Base-by-base conservation (phyloP, 2,329 filamentous ascomycete species). In the Clarireedia paspali region DNA sequence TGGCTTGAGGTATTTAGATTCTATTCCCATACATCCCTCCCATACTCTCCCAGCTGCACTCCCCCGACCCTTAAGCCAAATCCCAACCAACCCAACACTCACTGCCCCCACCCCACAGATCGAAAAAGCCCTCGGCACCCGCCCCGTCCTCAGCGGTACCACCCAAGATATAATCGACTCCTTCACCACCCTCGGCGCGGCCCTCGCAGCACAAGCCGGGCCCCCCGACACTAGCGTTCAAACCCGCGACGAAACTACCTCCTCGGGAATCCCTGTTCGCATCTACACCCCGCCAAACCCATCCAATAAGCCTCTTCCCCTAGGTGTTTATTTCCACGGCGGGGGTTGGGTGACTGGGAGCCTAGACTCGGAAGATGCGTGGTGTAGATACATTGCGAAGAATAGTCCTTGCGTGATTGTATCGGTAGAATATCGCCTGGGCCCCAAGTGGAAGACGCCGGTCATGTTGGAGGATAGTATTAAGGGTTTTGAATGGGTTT, bases 331-430 rank as follows among this genome's bases (percentile, higher is more conserved):
- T 64, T 79, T 75, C 62, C 80, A 83, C 60, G 80, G 80, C 4
- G 80, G 80, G 1, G 80, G 80, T 3, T 83, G 79, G 78, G 79
- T 82, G 3, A 62, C 82, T 30, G 80, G 89, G 66, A 44, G 79
- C 79, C 67, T 91, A 84, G 61, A 89, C 70, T 56, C 78, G 0
- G 80, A 83, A 68, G 82, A 83, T 60, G 72, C 74, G 4, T 75
- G 82, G 3, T 78, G 77, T 50, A 75, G 77, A n/a, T 75, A 81
- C 60, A 64, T 83, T 10, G 81, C 77, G 59, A 70, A 71, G 23
- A 70, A 77, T 10, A 74, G 72, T 0, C 73, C 72, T 6, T 77
- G 74, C 55, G 77, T 82, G 0, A 78, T 82, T 1, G 71, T 82
- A n/a, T 74, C 75, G 0, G 75, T 78, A 0, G 78, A 82, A 59